Percentiles rank a stretch among this genome's conserved stretches.
Conservation (phyloP, 2,329 filamentous ascomycete species). For the Stromatinia cepivora region DNA sequence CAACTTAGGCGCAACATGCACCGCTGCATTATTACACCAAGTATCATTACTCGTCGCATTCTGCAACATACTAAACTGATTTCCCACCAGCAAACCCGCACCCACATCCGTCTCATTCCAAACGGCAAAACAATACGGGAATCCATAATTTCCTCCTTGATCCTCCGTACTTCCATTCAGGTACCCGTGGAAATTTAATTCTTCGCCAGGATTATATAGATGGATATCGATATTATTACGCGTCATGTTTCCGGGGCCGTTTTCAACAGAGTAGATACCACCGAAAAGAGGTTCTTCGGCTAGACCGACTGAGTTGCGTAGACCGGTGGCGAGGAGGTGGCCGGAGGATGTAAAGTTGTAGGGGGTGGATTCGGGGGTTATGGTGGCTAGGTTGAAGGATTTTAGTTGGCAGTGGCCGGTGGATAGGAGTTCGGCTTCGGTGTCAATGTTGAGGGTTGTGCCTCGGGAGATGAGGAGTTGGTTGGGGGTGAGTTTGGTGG, state of each 20-base stretch:
- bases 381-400: slow-evolving; percentile 52
- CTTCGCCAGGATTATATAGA: slow-evolving; percentile 69
- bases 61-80: slow-evolving; percentile 50
- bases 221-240: slow-evolving; percentile 62
- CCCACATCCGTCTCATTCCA: slow-evolving; percentile 57
- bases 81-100: slow-evolving; percentile 47
- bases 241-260: slow-evolving; percentile 64
- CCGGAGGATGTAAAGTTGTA: slow-evolving; percentile 53
- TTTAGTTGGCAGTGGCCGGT: slow-evolving; percentile 68
- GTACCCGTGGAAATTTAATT: slow-evolving; percentile 70
- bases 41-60: slow-evolving; percentile 47
- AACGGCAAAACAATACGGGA: slow-evolving; percentile 67
- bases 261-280: slow-evolving; percentile 64
- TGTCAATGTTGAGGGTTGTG: slow-evolving; percentile 63
- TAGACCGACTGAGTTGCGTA: slow-evolving; percentile 71
- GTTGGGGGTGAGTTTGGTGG: slow-evolving; percentile 55
- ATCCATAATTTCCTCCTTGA: slow-evolving; percentile 63
- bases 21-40: slow-evolving; percentile 43
- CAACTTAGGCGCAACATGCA: slow-evolving; percentile 54
- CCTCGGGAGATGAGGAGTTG: slow-evolving; percentile 66
- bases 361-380: slow-evolving; percentile 37
- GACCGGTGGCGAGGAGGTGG: slow-evolving; percentile 61
- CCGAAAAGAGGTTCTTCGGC: slow-evolving; percentile 59
- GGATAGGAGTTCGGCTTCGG: slow-evolving; percentile 48
- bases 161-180: slow-evolving; percentile 43